Evolutionary conservation across 2,329 filamentous ascomycete genomes (phyloP), one percentile per base, ranked within the genome.

Genomic region (Pyricularia sp.): DNA sequence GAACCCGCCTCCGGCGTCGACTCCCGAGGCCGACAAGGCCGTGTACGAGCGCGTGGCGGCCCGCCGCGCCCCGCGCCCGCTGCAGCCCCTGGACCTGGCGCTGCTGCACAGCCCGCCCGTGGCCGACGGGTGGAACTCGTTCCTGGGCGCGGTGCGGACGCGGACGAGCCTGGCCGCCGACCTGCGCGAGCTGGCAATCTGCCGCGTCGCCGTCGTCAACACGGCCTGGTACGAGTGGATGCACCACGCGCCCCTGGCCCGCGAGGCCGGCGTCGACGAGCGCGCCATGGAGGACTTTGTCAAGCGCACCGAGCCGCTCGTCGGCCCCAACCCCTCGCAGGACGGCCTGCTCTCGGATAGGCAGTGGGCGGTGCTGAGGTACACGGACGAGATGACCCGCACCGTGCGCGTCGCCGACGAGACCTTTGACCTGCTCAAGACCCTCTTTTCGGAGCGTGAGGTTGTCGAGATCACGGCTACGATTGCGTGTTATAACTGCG

Each of bases 191-290:
- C 79, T 93, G 22, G 88, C 89, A 68, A 93, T 96, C 70, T 91
- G 86, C 71, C 84, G 91, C 62, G 89, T 96, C 16, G 91, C 91
- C 13, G 86, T 88, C 19, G 82, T 91, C 70, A 96, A 96, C 75
- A 76, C 82, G 22, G 91, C 91, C 1, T 91, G 88, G 86, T 96
- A 92, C 75, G 91, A 96, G 75, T 96, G 90, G 91, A 83, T 78
- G 44, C 84, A 90, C 65, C 91, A 96, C 73, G 87, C 86, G 19
- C 90, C 90, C 1, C 79, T 93, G 16, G 82, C 82, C 4, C 77
- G 79, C 9, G 77, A 77, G 24, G 86, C 81, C 0, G 86, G 87
- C 5, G 81, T 90, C 5, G 75, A 77, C 22, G 75, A 80, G 35
- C 79, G 77, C 19, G 81, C 78, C 8, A 75, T 88, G 69, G 76